These are phyloP conservation scores for Thuidium tamariscinum DNA, from an alignment of 225 moss, liverwort and hornwort species.

Conservation along the genomic window DNA sequence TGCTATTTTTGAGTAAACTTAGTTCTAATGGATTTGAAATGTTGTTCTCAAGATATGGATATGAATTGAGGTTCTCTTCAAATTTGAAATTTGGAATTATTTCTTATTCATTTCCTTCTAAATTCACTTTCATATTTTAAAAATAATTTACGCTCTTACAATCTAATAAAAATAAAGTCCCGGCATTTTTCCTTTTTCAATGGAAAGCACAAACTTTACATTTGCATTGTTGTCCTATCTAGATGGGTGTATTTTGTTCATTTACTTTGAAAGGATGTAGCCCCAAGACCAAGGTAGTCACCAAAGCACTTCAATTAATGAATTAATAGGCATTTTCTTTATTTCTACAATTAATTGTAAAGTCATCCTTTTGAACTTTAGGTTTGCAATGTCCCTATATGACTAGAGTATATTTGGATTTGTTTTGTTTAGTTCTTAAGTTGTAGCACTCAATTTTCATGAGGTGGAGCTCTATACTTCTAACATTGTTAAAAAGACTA, in stretches of 20 bases:
- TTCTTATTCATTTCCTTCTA: not conserved
- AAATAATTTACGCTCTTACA: too few relatives aligned
- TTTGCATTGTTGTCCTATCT: not conserved
- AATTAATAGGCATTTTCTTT: too few relatives aligned
- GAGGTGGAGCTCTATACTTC: accelerated
- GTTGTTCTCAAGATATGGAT: too few relatives aligned
- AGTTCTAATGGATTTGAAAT: too few relatives aligned
- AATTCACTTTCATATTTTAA: not conserved
- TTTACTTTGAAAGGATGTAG: too few relatives aligned
- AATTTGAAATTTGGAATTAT: not conserved
- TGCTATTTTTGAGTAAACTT: too few relatives aligned
- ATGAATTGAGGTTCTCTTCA: not conserved
- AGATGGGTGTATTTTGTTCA: too few relatives aligned
- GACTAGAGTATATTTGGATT: not conserved
- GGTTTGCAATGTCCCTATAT: accelerated
- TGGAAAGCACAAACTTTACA: not conserved
- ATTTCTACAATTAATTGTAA: too few relatives aligned
- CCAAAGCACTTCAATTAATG: too few relatives aligned
- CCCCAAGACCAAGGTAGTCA: too few relatives aligned
- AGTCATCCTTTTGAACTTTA: too few relatives aligned
- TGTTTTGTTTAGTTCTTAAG: not conserved
- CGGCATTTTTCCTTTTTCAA: not conserved
- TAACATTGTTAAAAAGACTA: not conserved
- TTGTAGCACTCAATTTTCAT: not conserved
- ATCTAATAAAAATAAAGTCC: not conserved